Evolutionary conservation across 139 green algal species (phyloP).

Genomic region (Micractinium conductrix): DNA sequence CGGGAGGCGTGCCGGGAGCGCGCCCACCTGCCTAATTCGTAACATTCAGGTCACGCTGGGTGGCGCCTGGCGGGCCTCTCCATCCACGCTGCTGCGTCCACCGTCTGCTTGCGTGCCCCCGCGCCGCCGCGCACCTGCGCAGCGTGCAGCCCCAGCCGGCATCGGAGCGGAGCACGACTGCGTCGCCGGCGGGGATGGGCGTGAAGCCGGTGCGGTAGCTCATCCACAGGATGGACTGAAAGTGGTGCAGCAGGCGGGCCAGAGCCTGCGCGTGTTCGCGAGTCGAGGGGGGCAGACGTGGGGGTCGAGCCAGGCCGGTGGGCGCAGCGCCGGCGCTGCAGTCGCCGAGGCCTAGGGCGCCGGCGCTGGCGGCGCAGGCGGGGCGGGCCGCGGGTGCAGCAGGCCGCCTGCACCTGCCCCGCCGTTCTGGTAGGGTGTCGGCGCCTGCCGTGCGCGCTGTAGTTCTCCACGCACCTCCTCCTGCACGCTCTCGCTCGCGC

Average conservation of each 20-base stretch:
- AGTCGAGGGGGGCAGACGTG: no score
- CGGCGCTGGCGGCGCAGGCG: neutral
- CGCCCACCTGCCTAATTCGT: neutral
- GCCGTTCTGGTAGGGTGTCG: no score
- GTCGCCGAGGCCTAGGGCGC: neutral
- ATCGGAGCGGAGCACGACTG: slow-evolving; percentile 75
- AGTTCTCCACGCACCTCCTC: slow-evolving; percentile 36
- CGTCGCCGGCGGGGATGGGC: slow-evolving; percentile 22
- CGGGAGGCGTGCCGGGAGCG: no score
- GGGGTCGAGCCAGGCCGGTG: no score
- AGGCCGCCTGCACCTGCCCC: no score
- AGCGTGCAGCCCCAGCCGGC: slow-evolving; percentile 96
- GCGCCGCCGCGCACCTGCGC: slow-evolving; percentile 40
- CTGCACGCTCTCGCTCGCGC: neutral
- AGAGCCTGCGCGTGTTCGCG: slow-evolving; percentile 35
- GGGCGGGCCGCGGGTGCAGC: neutral
- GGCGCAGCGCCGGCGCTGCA: no score
- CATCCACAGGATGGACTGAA: slow-evolving; percentile 47
- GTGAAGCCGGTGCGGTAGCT: slow-evolving; percentile 43
- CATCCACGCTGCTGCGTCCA: no score
- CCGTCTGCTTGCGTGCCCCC: no score
- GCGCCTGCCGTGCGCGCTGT: no score
- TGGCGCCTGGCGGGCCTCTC: no score
- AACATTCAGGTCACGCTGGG: no score
- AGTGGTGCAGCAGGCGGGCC: slow-evolving; percentile 33